phyloP scores from a whole-genome alignment of 1,284 basidiomycete species.

The Chalciporus sp. region DNA sequence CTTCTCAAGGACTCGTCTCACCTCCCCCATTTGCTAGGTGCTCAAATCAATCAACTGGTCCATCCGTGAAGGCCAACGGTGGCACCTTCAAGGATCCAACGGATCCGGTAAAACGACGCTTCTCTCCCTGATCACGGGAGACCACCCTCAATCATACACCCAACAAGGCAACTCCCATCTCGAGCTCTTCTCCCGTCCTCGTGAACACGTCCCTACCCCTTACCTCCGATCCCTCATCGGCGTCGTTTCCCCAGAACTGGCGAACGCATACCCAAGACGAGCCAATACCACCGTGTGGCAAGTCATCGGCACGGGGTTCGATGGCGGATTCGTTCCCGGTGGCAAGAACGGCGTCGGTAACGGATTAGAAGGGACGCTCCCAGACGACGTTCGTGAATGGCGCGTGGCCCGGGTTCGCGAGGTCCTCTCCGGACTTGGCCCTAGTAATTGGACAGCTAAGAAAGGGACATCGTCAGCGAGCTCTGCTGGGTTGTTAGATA shows the following conservation, averaged over 20 bases:
- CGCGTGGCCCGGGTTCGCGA: constrained; percentile 49
- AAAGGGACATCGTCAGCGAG: background rate
- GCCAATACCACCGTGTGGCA: constrained; percentile 74
- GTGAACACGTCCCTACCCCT: constrained; percentile 62
- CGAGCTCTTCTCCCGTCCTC: constrained; percentile 70
- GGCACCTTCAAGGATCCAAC: constrained; percentile 88
- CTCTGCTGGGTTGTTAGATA: constrained; percentile 9
- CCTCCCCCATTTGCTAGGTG: constrained; percentile 47
- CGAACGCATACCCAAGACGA: constrained; percentile 86
- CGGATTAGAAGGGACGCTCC: constrained; percentile 35
- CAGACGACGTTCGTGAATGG: constrained; percentile 43
- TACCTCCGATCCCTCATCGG: constrained; percentile 66
- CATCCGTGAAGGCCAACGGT: constrained; percentile 77
- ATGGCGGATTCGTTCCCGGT: constrained; percentile 71
- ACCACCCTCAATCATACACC: constrained; percentile 92
- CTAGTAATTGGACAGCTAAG: constrained; percentile 45
- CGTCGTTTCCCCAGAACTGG: constrained; percentile 87
- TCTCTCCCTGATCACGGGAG: constrained; percentile 89
- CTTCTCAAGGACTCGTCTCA: constrained; percentile 3
- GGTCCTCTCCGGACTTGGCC: constrained; percentile 68
- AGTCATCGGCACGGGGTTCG: constrained; percentile 83
- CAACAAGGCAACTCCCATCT: constrained; percentile 66
- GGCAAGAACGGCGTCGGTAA: constrained; percentile 50
- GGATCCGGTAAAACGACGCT: constrained; percentile 97
- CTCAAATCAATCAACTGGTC: constrained; percentile 80